Percentiles rank a stretch among this genome's conserved stretches.
These are phyloP conservation scores for Pilatotrama ljubarskyi DNA, from an alignment of 768 basidiomycete species.

Conservation along the genomic window DNA sequence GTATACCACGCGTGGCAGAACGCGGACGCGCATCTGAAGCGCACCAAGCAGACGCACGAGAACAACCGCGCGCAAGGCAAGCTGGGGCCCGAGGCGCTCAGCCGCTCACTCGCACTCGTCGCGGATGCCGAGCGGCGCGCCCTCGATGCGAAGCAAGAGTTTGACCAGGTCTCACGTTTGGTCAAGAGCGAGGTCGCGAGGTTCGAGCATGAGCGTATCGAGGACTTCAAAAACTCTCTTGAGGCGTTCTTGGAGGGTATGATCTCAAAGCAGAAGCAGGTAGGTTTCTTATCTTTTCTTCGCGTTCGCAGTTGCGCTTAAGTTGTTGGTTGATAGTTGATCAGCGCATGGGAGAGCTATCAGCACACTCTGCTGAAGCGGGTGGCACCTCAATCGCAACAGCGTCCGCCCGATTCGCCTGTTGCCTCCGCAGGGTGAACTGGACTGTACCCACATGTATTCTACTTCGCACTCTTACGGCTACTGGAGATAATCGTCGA, in stretches of 20 bases:
- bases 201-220: constrained; percentile 91
- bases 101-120: constrained; percentile 74
- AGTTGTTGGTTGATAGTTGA: constrained; percentile 48
- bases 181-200: constrained; percentile 87
- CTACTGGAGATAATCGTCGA: no score
- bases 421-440: neutral
- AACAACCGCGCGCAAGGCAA: constrained; percentile 77
- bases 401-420: constrained; percentile 12
- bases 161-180: constrained; percentile 83
- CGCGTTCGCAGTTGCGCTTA: neutral
- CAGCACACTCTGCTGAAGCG: constrained; percentile 69
- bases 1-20: constrained; percentile 80
- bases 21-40: constrained; percentile 71
- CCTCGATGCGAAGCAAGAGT: constrained; percentile 83
- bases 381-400: constrained; percentile 25
- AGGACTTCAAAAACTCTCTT: constrained; percentile 86
- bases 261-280: constrained; percentile 73
- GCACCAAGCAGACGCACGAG: constrained; percentile 77
- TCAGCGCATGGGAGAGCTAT: constrained; percentile 78
- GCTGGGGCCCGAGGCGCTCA: constrained; percentile 66
- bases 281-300: constrained; percentile 1
- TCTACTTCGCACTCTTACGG: no score
- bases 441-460: no score
- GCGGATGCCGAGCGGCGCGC: constrained; percentile 89
- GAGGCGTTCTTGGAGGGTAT: constrained; percentile 86